Percentiles rank a stretch among this genome's conserved stretches.
Conservation (phyloP, 495 filamentous ascomycete species). For the Xylaria intraflava region DNA sequence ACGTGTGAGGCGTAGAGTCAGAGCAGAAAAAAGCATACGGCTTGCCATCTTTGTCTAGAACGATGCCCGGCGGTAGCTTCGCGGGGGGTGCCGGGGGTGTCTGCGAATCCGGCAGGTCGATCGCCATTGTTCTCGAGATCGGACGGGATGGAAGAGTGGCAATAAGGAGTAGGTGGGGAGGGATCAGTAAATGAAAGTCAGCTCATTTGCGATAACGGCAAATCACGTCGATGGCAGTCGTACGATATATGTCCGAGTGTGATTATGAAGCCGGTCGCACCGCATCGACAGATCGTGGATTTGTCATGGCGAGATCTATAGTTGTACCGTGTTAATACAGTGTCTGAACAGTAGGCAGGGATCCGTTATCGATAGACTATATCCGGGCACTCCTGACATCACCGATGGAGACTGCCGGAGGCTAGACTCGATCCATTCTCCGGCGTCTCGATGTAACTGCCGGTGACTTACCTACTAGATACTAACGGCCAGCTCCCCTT, state of each 20-base stretch:
- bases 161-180: background rate
- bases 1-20: background rate
- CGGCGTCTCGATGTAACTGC: background rate
- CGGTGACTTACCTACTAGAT: too few species aligned
- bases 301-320: slow-evolving; percentile 17
- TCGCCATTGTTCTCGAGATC: slow-evolving; percentile 23
- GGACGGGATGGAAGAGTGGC: background rate
- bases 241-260: slow-evolving; percentile 6
- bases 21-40: slow-evolving; percentile 52
- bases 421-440: too few species aligned
- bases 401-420: background rate
- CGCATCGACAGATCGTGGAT: slow-evolving; percentile 20
- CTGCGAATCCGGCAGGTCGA: slow-evolving; percentile 25
- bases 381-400: slow-evolving; percentile 2
- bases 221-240: slow-evolving; percentile 5
- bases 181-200: slow-evolving; percentile 10
- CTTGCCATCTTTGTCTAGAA: slow-evolving; percentile 89
- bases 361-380: slow-evolving; percentile 31
- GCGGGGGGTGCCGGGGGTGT: slow-evolving; percentile 22
- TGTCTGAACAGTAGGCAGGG: slow-evolving; percentile 3
- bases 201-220: slow-evolving; percentile 17
- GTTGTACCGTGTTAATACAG: slow-evolving; percentile 6
- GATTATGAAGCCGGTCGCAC: slow-evolving; percentile 15
- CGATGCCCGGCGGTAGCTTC: slow-evolving; percentile 66
- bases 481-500: too few species aligned